Evolutionary conservation across 208 protist genomes (phyloP).

Genomic region (Leishmania guyanensis): DNA sequence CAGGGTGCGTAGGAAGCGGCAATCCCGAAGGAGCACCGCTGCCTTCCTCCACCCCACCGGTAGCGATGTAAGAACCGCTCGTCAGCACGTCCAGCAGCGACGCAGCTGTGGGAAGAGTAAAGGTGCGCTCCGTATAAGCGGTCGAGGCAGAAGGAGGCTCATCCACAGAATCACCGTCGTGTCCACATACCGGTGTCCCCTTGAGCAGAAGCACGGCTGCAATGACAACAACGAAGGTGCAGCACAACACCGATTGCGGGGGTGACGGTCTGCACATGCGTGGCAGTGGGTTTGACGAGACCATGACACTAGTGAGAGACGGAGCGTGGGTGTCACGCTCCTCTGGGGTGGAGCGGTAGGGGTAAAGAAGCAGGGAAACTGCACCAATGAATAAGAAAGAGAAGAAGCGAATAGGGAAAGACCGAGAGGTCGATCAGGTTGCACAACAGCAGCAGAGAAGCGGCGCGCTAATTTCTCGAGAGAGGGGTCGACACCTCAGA

Average conservation of each 20-base stretch:
- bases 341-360: not conserved
- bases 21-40: not conserved
- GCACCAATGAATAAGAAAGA: not conserved
- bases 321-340: too few relatives aligned
- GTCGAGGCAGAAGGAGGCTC: not conserved
- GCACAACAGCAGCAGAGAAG: not conserved
- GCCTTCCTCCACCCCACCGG: not conserved
- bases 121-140: not conserved
- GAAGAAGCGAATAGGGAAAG: not conserved
- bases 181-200: not conserved
- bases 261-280: not conserved
- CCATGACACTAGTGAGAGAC: not conserved
- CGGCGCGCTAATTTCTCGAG: not conserved
- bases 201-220: not conserved
- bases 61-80: not conserved
- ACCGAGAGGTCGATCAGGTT: not conserved
- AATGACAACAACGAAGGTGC: not conserved
- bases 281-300: not conserved
- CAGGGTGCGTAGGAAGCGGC: slow-evolving; percentile 8
- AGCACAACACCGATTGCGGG: not conserved
- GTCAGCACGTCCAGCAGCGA: slow-evolving; percentile 7
- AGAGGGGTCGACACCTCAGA: not conserved
- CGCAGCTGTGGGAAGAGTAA: slow-evolving; percentile 2
- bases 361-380: not conserved
- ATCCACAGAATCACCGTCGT: not conserved